Evolutionary conservation across 2,329 filamentous ascomycete species (phyloP).

Genomic region (Alternaria ethzedia): DNA sequence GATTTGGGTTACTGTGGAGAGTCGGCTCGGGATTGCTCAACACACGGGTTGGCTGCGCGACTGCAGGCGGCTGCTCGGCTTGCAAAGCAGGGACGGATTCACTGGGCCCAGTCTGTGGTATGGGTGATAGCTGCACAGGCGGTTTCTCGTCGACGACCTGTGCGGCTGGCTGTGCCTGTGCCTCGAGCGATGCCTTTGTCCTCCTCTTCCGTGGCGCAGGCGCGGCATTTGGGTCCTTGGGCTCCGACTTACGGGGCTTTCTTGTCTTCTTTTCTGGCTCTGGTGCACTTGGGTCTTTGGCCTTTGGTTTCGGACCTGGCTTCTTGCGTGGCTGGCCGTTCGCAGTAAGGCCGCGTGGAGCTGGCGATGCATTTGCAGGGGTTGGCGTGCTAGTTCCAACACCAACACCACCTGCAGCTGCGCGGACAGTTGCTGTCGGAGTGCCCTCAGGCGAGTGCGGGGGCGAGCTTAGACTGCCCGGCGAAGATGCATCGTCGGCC

Average conservation of each 20-base stretch:
- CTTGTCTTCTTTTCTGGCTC: constrained; percentile 52
- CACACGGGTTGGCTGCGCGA: constrained; percentile 37
- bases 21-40: constrained; percentile 49
- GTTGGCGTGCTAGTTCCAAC: constrained; percentile 39
- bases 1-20: constrained; percentile 46
- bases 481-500: constrained; percentile 45
- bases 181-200: constrained; percentile 48
- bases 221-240: constrained; percentile 57
- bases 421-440: constrained; percentile 41
- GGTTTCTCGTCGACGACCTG: constrained; percentile 34
- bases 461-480: constrained; percentile 46
- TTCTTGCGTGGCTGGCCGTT: constrained; percentile 50
- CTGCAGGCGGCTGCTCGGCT: constrained; percentile 35
- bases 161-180: constrained; percentile 38
- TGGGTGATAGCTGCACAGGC: constrained; percentile 29
- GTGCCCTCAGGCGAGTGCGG: constrained; percentile 48
- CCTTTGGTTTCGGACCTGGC: constrained; percentile 52
- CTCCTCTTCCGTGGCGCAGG: constrained; percentile 58
- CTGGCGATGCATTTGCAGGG: constrained; percentile 39
- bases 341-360: constrained; percentile 42
- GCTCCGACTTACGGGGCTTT: constrained; percentile 55
- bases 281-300: constrained; percentile 43
- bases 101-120: constrained; percentile 38
- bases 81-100: constrained; percentile 33
- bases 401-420: constrained; percentile 39